Base-by-base conservation (phyloP, 768 basidiomycete genomes). In the Cantharellus anzutake region DNA sequence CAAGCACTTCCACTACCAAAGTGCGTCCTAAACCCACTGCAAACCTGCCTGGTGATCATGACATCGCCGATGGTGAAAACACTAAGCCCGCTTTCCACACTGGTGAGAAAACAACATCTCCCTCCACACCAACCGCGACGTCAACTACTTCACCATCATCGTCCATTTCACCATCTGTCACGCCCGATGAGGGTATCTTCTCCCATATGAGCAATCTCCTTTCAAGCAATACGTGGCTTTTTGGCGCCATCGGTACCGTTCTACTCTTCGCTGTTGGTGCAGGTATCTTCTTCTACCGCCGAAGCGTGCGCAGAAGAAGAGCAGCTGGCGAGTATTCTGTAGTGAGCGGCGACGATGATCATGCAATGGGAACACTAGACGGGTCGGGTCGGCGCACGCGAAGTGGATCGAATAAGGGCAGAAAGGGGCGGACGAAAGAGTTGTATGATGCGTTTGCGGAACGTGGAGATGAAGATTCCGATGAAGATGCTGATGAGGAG, bases 391-490 rank as follows among this genome's bases (percentile, higher is more conserved):
- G 29, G 29, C 44, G 44, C 11, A 1, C 35, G 7, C n/a, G 59
- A 5, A 57, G 56, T 40, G 48, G 42, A 55, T 29, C 20, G 20
- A 11, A 11, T 11, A 11, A 29, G 29, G 44, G 29, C 29, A 60
- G 63, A 16, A 64, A 44, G 44, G 67, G 57, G 5, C 76, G 82
- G 56, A 86, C 91, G 56, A 85, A 85, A 72, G 94, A 97, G 71
- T 68, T 99, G 62, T 98, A 97, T 66, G 92, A 98, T 70, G 93
- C 94, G 16, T 98, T 98, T 71, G 91, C 90, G 41, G 90, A 91
- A 67, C 77, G 82, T 37, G 85, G 83, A 39, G 91, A 89, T 62
- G 85, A 88, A 51, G 84, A 69, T n/a, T 67, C 67, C 57, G 68
- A 83, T 14, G 82, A 85, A 60, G 67, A 61, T 4, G 81, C 73